Evolutionary conservation across 169 alveolate genomes (phyloP).

Genomic region (Cryptosporidium parvum): DNA sequence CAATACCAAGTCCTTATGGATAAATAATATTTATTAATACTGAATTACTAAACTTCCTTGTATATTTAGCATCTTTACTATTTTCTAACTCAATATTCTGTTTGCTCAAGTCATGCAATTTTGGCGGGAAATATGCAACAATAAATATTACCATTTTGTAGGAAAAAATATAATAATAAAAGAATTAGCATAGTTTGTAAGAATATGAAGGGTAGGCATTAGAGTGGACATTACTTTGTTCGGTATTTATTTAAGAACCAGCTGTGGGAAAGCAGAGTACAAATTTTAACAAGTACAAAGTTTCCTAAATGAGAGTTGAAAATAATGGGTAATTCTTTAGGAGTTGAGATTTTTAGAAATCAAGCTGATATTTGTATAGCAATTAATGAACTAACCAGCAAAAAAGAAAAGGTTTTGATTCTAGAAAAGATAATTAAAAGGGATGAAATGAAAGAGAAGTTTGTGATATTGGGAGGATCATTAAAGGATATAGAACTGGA

Average conservation of each 20-base stretch:
- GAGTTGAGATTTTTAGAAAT: constrained; percentile 17
- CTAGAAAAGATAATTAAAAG: neutral
- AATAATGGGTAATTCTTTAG: constrained; percentile 11
- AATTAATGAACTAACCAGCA: neutral
- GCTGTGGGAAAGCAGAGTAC: neutral
- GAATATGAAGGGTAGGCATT: neutral
- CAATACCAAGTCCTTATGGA: too few relatives aligned
- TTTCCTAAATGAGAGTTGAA: neutral
- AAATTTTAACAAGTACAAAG: neutral
- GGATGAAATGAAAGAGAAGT: neutral
- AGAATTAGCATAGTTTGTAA: neutral
- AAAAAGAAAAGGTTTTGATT: neutral
- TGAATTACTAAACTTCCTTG: too few relatives aligned
- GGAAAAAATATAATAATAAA: neutral
- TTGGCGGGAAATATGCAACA: constrained; percentile 10
- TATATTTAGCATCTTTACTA: neutral
- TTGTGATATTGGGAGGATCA: neutral
- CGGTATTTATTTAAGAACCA: neutral
- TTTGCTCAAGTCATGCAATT: neutral
- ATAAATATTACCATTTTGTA: neutral
- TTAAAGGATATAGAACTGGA: neutral
- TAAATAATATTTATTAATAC: too few relatives aligned
- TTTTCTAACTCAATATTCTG: neutral
- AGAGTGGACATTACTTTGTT: neutral
- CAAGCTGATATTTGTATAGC: constrained; percentile 23